Evolutionary conservation across 192 early-diverging fungal genomes (phyloP), one percentile per base, ranked within the genome.

Genomic region (Entophlyctis luteolus): DNA sequence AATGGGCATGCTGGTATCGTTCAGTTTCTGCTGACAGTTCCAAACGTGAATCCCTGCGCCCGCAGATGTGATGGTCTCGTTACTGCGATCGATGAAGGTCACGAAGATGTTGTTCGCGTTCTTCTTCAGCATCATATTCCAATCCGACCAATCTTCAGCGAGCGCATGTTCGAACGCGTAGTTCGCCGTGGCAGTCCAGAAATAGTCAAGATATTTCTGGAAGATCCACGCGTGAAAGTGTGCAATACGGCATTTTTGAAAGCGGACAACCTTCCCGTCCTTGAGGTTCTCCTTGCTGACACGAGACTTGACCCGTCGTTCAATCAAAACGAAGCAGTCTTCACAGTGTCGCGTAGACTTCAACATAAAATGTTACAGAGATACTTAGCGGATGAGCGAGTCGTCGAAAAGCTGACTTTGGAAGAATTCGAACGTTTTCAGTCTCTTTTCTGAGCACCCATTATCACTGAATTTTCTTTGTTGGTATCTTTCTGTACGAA

Each of bases 1-100:
- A 70, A 66, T 54, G 73, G 73, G 20, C 73, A 75, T 42, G 31
- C 63, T 12, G 29, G 29, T 14, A 52, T 55, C 18, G 62, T 76
- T n/a, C 65, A 55, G 20, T 48, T 72, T 10, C 45, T 76, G 27
- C 34, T 76, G 22, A 16, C 4, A 37, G 57, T 58, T 48, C 25
- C 18, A 6, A 18, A 56, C 25, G 8, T 42, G 8, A n/a, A 42
- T 42, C 39, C 39, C 8, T 12, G 10, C 10, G 39, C 39, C 8
- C 10, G 8, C n/a, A 8, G 10, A 8, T 42, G 10, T 42, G 39
- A 42, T 12, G 8, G 8, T 12, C n/a, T 42, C n/a, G 8, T 42
- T 12, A 42, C 39, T 8, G 71, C 71, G 3, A 54, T 23, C 3
- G 39, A 32, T 48, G 59, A 59, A 45, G 71, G 71, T 12, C 71